Evolutionary conservation across 306 rosid species (phyloP).

Genomic region (Castanea mollissima): DNA sequence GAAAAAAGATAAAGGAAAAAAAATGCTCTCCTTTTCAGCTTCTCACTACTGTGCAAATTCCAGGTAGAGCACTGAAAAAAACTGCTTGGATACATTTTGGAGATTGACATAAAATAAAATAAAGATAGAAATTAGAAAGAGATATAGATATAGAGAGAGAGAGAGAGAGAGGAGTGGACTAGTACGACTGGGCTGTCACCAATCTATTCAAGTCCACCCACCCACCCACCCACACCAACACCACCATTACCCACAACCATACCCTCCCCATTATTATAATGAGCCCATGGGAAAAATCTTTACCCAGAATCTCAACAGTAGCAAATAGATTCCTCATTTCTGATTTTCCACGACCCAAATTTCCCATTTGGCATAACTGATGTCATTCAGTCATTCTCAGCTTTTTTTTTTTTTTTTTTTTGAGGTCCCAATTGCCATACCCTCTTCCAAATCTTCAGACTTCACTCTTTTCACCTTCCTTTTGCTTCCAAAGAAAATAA

Average conservation of each 20-base stretch:
- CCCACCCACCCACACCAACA: slow-evolving; percentile 34
- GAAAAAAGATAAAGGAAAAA: background rate
- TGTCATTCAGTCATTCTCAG: slow-evolving; percentile 27
- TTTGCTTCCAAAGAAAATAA: slow-evolving; percentile 6
- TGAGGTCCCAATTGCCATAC: slow-evolving; percentile 40
- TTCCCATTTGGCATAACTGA: slow-evolving; percentile 35
- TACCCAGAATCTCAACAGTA: slow-evolving; percentile 71
- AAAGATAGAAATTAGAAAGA: background rate
- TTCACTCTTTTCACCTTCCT: slow-evolving; percentile 24
- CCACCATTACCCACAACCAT: slow-evolving; percentile 27
- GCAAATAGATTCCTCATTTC: slow-evolving; percentile 53
- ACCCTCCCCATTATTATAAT: slow-evolving; percentile 49
- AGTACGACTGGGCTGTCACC: slow-evolving; percentile 32
- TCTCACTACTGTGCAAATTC: background rate
- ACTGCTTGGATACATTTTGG: background rate
- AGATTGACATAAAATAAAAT: background rate
- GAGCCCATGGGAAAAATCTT: slow-evolving; percentile 53
- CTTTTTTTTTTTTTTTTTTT: background rate
- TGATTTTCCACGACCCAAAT: slow-evolving; percentile 38
- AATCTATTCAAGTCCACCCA: slow-evolving; percentile 32
- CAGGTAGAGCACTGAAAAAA: background rate
- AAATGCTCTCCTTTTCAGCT: slow-evolving; percentile 1
- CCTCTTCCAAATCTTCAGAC: slow-evolving; percentile 30
- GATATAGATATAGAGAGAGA: background rate
- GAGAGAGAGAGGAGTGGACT: slow-evolving; percentile 15